These are phyloP conservation scores for Rhizopus arrhizus DNA, from an alignment of 371 early-diverging fungal genomes.

Conservation along the genomic window DNA sequence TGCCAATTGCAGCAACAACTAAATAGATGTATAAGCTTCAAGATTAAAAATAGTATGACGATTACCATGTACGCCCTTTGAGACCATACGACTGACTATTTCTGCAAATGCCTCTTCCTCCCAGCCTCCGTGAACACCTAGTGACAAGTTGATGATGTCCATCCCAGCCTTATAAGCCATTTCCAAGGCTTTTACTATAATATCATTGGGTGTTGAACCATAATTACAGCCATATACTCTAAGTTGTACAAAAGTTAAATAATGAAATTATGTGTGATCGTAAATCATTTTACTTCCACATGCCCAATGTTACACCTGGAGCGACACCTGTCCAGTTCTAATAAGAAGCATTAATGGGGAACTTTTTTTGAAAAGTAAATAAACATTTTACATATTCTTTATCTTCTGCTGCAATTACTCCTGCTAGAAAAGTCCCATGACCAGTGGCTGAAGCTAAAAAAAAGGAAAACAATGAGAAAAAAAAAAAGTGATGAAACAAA, in stretches of 20 bases:
- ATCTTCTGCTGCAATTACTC: slow-evolving; percentile 64
- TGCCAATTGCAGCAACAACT: slow-evolving; percentile 65
- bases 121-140: slow-evolving; percentile 38
- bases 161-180: slow-evolving; percentile 56
- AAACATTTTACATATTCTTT: slow-evolving; percentile 25
- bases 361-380: too few relatives aligned
- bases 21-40: background rate
- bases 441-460: slow-evolving; percentile 36
- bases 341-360: background rate
- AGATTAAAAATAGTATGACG: too few relatives aligned
- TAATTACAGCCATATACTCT: slow-evolving; percentile 38
- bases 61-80: slow-evolving; percentile 38
- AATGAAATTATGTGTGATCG: background rate
- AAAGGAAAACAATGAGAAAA: background rate
- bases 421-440: slow-evolving; percentile 52
- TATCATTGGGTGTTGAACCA: slow-evolving; percentile 48
- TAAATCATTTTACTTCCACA: slow-evolving; percentile 38
- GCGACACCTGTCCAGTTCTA: slow-evolving; percentile 60
- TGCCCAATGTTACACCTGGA: slow-evolving; percentile 54
- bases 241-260: background rate
- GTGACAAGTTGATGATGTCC: slow-evolving; percentile 31
- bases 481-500: background rate
- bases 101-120: slow-evolving; percentile 31
- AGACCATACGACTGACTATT: slow-evolving; percentile 37
- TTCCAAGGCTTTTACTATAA: slow-evolving; percentile 69